Percentiles rank a stretch among this genome's conserved stretches.
phyloP scores from a whole-genome alignment of 2,329 filamentous ascomycete species.

The Penicillium crustosum region DNA sequence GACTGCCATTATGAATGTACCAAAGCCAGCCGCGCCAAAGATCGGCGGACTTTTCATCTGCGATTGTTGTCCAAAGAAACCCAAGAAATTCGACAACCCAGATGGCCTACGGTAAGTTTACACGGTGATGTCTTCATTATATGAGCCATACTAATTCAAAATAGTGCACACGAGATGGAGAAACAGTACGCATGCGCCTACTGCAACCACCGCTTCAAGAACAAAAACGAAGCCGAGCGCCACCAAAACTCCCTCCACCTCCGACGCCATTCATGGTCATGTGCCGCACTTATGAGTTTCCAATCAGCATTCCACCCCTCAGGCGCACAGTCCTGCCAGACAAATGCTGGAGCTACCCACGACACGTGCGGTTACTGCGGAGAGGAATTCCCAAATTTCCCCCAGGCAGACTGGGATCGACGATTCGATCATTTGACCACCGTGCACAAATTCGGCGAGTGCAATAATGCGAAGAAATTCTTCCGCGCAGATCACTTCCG shows the following conservation, averaged over 20 bases:
- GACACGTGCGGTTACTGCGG: constrained; percentile 96
- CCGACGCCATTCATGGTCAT: constrained; percentile 93
- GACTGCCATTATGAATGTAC: constrained; percentile 32
- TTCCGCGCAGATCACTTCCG: constrained; percentile 96
- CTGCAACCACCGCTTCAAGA: constrained; percentile 95
- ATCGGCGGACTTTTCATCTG: constrained; percentile 68
- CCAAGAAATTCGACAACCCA: constrained; percentile 85
- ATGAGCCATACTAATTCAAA: not conserved
- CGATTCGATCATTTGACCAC: constrained; percentile 84
- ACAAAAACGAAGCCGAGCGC: constrained; percentile 96
- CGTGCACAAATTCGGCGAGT: constrained; percentile 95
- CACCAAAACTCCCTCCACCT: constrained; percentile 95
- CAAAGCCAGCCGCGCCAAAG: constrained; percentile 43
- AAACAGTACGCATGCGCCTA: constrained; percentile 95
- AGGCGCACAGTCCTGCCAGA: constrained; percentile 46
- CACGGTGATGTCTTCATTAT: not conserved
- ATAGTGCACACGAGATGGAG: constrained; percentile 82
- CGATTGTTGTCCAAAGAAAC: constrained; percentile 95
- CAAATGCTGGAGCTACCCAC: constrained; percentile 37
- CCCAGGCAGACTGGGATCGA: constrained; percentile 83
- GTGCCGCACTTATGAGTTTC: constrained; percentile 74
- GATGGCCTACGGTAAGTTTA: constrained; percentile 75
- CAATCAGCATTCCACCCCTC: constrained; percentile 86
- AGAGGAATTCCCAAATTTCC: constrained; percentile 74
- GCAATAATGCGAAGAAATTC: constrained; percentile 98